Percentiles rank a stretch among this genome's conserved stretches.
Evolutionary conservation across 192 early-diverging fungal genomes (phyloP).

Genomic region (Coemansia sp.): DNA sequence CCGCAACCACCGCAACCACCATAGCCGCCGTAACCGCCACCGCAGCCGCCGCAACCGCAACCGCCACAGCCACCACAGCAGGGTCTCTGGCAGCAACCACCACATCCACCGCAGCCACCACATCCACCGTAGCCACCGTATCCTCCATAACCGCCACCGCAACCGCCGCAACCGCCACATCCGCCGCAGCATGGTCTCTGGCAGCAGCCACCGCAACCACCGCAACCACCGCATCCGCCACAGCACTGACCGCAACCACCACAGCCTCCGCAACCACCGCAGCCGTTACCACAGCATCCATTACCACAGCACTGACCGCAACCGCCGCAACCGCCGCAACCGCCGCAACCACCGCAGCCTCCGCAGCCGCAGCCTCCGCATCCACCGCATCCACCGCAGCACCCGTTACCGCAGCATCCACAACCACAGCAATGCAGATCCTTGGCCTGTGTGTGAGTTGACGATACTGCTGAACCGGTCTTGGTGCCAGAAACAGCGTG

Average conservation of each 20-base stretch:
- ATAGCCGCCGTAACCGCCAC: constrained; percentile 23
- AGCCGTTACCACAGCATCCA: constrained; percentile 11
- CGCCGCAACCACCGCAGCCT: constrained; percentile 20
- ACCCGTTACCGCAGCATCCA: constrained; percentile 19
- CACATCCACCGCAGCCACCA: constrained; percentile 11
- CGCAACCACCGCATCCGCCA: constrained; percentile 17
- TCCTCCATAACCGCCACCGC: constrained; percentile 18
- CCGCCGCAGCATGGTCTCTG: constrained; percentile 16
- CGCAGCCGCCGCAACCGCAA: constrained; percentile 12
- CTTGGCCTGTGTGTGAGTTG: constrained; percentile 9
- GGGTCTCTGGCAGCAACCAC: constrained; percentile 11
- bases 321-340: constrained; percentile 9
- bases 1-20: constrained; percentile 3
- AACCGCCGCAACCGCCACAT: constrained; percentile 21
- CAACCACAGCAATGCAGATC: constrained; percentile 26
- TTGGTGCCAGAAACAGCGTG: neutral
- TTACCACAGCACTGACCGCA: constrained; percentile 8
- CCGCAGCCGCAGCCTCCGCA: constrained; percentile 22
- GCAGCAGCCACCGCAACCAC: constrained; percentile 1
- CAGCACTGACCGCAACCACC: constrained; percentile 14
- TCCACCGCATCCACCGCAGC: constrained; percentile 17
- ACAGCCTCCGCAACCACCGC: constrained; percentile 6
- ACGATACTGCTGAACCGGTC: neutral
- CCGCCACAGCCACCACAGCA: constrained; percentile 18
- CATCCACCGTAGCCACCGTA: constrained; percentile 12